A percentile compares a stretch with the other conserved stretches of the same genome.
phyloP scores from a whole-genome alignment of 2,329 filamentous ascomycete species.

The Cercospora brassicicola region DNA sequence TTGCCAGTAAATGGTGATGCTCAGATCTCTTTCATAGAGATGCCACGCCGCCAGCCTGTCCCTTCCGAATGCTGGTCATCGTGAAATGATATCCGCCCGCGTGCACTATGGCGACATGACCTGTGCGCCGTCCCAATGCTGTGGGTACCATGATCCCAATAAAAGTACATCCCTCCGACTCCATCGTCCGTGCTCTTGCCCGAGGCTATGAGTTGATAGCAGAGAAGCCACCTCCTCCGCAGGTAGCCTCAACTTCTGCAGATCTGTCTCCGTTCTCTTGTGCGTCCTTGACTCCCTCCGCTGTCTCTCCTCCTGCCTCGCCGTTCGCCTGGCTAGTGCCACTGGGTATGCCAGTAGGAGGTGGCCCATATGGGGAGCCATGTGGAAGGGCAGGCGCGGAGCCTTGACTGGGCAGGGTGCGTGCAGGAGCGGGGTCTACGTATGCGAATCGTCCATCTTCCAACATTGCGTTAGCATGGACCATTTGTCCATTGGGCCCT shows the following conservation, averaged over 20 bases:
- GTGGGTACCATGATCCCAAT: background rate
- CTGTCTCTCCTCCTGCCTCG: conserved; percentile 1
- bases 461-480: conserved; percentile 19
- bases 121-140: background rate
- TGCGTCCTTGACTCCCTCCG: conserved; percentile 1
- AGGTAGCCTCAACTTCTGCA: background rate
- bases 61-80: background rate
- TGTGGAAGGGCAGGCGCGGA: conserved; percentile 23
- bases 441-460: conserved; percentile 19
- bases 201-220: conserved; percentile 15
- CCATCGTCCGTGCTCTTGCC: background rate
- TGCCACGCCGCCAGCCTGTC: background rate
- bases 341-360: conserved; percentile 23
- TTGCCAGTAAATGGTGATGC: background rate
- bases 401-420: conserved; percentile 8
- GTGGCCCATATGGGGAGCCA: conserved; percentile 25
- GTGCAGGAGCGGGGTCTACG: conserved; percentile 1
- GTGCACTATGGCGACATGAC: background rate
- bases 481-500: conserved; percentile 16
- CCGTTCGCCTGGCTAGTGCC: conserved; percentile 11
- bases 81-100: background rate
- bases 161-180: background rate
- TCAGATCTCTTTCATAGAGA: background rate
- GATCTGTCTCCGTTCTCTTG: conserved; percentile 8
- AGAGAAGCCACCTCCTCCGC: conserved; percentile 7